Evolutionary conservation across 441 rosid species (phyloP).

Genomic region (Omphalea diandra): DNA sequence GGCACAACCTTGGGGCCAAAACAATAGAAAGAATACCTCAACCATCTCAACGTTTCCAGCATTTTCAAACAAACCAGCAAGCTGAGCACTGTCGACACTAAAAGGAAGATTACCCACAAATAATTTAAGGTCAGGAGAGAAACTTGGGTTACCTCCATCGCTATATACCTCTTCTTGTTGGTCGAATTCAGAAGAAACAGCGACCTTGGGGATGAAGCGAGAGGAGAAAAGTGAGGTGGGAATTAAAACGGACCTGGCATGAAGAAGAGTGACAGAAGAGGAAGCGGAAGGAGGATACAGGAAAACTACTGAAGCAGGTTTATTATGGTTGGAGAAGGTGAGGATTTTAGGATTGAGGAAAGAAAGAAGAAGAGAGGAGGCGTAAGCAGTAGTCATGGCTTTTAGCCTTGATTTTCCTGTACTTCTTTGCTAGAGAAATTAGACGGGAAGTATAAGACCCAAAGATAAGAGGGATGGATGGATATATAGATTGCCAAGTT

Average conservation of each 20-base stretch:
- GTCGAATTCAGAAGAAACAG: constrained; percentile 62
- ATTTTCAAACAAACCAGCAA: constrained; percentile 72
- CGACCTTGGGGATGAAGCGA: constrained; percentile 52
- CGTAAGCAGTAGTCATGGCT: constrained; percentile 61
- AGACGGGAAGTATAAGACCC: constrained; percentile 10
- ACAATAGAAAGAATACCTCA: constrained; percentile 51
- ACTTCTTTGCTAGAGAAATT: constrained; percentile 21
- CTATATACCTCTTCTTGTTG: constrained; percentile 63
- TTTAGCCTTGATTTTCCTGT: neutral
- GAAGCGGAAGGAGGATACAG: constrained; percentile 26
- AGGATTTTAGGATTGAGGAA: constrained; percentile 50
- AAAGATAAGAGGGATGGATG: neutral
- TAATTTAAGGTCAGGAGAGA: constrained; percentile 74
- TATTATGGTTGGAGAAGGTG: constrained; percentile 36
- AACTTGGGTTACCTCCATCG: constrained; percentile 41
- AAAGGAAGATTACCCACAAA: constrained; percentile 98
- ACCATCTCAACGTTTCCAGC: constrained; percentile 94
- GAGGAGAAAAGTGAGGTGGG: constrained; percentile 34
- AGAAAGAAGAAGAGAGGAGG: constrained; percentile 59
- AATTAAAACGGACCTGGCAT: constrained; percentile 28
- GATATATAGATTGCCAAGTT: too few relatives aligned
- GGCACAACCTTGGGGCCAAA: constrained; percentile 3
- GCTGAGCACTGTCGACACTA: constrained; percentile 78
- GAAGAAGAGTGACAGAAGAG: constrained; percentile 40
- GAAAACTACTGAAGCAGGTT: constrained; percentile 37